A percentile compares a stretch with the other conserved stretches of the same genome.
phyloP scores from a whole-genome alignment of 2,329 filamentous ascomycete species.

The Ophiostoma himal-ulmi region DNA sequence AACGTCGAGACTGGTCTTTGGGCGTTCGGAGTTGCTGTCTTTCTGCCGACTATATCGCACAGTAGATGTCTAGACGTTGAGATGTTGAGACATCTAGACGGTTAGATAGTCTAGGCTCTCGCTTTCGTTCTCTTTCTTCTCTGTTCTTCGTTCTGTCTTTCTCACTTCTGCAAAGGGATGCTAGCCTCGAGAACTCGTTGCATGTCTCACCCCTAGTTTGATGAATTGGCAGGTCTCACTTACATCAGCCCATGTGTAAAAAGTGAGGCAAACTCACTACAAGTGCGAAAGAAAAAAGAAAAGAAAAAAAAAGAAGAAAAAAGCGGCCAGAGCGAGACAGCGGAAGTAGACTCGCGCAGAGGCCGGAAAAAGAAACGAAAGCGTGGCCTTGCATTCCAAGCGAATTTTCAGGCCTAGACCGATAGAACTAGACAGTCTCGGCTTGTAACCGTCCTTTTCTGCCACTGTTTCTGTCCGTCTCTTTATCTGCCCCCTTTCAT shows the following conservation, averaged over 20 bases:
- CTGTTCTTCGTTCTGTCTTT: not conserved
- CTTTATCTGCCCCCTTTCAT: not conserved
- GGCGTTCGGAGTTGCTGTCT: not conserved
- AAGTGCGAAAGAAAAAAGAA: not conserved
- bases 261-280: not conserved
- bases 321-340: not conserved
- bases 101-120: no score
- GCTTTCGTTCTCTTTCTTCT: not conserved
- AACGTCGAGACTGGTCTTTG: not conserved
- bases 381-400: slow-evolving; percentile 1
- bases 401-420: not conserved
- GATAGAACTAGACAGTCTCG: not conserved
- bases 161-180: not conserved
- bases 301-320: not conserved
- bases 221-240: not conserved
- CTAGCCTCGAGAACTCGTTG: not conserved
- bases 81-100: no score
- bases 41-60: no score
- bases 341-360: not conserved
- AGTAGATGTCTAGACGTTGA: no score
- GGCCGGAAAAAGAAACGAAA: not conserved
- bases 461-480: not conserved
- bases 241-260: not conserved
- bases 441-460: not conserved
- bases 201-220: slow-evolving; percentile 4